Evolutionary conservation across 139 green algal species (phyloP), one percentile per base, ranked within the genome.

Genomic region (Coccomyxa sp.): DNA sequence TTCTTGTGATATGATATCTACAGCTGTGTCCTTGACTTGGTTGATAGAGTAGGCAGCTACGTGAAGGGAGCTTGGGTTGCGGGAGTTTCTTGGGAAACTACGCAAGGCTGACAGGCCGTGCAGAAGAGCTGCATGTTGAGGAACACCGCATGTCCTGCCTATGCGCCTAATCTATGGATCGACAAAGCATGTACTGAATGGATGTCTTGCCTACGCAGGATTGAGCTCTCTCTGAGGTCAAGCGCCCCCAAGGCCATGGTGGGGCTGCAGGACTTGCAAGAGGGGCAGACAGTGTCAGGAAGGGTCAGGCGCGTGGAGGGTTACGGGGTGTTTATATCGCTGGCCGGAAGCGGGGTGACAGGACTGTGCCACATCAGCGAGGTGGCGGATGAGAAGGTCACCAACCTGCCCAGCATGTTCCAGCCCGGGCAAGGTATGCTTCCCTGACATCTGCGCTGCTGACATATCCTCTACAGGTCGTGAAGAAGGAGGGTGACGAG

Each of bases 281-380:
- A 81, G 75, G 92, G 90, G 8, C 54, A 84, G 36, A 77, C 90
- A 27, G 78, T 92, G 40, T 44, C 72, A 16, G 90, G 88, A 24
- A 80, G 79, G 0, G 85, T 98, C 35, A 90, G 88, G 70, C 82
- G 87, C 0, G 86, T 95, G 29, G 89, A 97, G 83, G 70, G 78
- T 14, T 98, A 89, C 74, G 95, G 95, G n/a, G 88, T 97, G 58
- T 98, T 98, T 82, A 85, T 98, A 9, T 82, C 89, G 40, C 72
- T 98, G 29, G 84, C 88, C n/a, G 70, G 76, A 50, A 86, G 70
- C 74, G 40, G 31, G 7, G 68, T 82, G 29, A 85, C 78, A 8
- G 68, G 91, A 3, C 84, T 98, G 35, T 94, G 89, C 1, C 95
- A 98, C 86, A 89, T 96, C 34, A 90, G 74, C 58, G 85, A 97